Evolutionary conservation across 2,329 filamentous ascomycete species (phyloP).

Genomic region (Fusarium sp.): DNA sequence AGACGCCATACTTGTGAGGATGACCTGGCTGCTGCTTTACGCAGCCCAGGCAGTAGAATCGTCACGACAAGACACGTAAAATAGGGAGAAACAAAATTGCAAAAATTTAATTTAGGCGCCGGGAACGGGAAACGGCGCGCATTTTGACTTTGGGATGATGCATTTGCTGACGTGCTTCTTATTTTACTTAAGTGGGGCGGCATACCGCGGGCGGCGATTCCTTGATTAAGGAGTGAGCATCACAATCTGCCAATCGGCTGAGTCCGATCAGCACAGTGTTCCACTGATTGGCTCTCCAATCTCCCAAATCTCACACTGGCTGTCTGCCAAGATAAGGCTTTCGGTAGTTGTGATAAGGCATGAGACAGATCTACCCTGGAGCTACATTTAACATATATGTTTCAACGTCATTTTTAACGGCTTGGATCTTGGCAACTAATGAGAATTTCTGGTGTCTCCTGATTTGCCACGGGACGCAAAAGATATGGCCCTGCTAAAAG

Average conservation of each 20-base stretch:
- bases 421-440: not conserved
- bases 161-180: not conserved
- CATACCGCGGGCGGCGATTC: conserved; percentile 6
- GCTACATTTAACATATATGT: rapidly evolving
- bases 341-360: not conserved
- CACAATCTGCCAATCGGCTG: conserved; percentile 1
- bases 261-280: not conserved
- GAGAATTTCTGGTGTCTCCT: not conserved
- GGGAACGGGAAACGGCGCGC: not conserved
- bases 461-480: rapidly evolving
- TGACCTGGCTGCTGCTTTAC: not conserved
- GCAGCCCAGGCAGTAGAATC: not conserved
- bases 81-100: not conserved
- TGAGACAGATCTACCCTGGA: not conserved
- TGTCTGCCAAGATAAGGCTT: not conserved
- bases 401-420: not conserved
- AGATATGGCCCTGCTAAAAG: not conserved
- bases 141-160: not conserved
- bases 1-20: not conserved
- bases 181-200: conserved; percentile 1
- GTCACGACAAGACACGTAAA: not conserved
- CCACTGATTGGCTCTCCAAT: conserved; percentile 4
- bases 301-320: not conserved
- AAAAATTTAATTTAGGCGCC: not conserved
- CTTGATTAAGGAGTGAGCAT: not conserved